These are phyloP conservation scores for Pseudocercospora fuligena DNA, from an alignment of 2,329 filamentous ascomycete genomes.

Conservation along the genomic window DNA sequence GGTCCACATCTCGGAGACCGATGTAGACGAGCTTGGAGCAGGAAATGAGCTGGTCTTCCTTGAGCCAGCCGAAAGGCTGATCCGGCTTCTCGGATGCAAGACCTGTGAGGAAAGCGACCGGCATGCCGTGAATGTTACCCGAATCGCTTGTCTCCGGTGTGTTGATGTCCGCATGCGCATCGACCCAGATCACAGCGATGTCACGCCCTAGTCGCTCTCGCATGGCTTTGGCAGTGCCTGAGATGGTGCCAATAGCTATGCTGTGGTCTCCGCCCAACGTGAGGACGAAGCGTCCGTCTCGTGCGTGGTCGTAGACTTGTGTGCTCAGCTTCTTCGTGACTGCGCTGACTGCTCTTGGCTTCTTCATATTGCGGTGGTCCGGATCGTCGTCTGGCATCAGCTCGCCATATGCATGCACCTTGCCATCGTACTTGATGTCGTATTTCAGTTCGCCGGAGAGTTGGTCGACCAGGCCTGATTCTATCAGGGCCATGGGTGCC, in stretches of 20 bases:
- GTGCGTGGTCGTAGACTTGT: constrained; percentile 87
- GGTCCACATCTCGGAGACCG: constrained; percentile 88
- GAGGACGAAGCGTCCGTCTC: constrained; percentile 81
- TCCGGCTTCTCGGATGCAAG: constrained; percentile 71
- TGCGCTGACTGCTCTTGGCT: constrained; percentile 80
- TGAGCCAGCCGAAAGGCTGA: constrained; percentile 89
- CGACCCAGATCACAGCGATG: constrained; percentile 96
- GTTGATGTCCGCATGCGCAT: constrained; percentile 98
- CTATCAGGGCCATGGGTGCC: constrained; percentile 84
- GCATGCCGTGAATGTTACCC: constrained; percentile 98
- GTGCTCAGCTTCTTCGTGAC: constrained; percentile 79
- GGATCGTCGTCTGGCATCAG: constrained; percentile 74
- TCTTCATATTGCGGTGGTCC: constrained; percentile 90
- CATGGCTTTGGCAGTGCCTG: constrained; percentile 82
- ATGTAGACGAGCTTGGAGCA: constrained; percentile 94
- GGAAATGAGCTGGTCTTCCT: constrained; percentile 71
- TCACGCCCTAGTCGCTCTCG: constrained; percentile 81
- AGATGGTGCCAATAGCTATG: constrained; percentile 92
- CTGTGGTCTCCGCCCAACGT: constrained; percentile 96
- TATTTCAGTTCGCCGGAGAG: constrained; percentile 86
- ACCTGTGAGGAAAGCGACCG: constrained; percentile 87
- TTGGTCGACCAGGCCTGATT: constrained; percentile 82
- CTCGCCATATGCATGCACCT: constrained; percentile 80
- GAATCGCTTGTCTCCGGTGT: constrained; percentile 86
- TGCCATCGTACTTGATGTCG: constrained; percentile 80